A percentile compares a stretch with the other conserved stretches of the same genome.
phyloP scores from a whole-genome alignment of 352 stramenopile species.

The Globisporangium canariense region DNA sequence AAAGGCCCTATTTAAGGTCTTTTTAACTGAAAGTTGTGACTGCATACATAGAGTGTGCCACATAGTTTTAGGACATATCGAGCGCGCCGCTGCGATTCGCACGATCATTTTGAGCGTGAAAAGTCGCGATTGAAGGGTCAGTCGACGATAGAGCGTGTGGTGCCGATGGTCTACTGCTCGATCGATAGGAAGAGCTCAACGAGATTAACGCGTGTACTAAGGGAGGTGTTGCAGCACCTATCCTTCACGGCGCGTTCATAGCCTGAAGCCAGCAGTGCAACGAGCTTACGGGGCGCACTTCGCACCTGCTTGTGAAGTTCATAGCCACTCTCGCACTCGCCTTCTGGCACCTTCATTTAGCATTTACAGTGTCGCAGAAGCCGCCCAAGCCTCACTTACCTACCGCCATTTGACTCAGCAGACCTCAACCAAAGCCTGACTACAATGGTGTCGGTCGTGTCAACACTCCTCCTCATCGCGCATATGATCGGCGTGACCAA shows the following conservation, averaged over 20 bases:
- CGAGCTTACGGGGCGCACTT: background rate
- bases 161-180: background rate
- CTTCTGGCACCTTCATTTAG: background rate
- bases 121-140: background rate
- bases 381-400: background rate
- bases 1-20: too few relatives aligned
- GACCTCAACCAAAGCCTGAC: background rate
- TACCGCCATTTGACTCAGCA: background rate
- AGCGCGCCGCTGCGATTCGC: background rate
- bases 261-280: background rate
- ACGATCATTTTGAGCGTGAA: background rate
- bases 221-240: background rate
- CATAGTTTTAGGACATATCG: background rate
- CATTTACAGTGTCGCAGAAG: background rate
- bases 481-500: conserved; percentile 18
- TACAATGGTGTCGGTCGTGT: conserved; percentile 3
- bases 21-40: too few relatives aligned
- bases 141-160: background rate
- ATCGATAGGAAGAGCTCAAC: background rate
- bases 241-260: background rate
- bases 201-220: background rate
- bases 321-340: background rate
- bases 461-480: conserved; percentile 22
- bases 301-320: background rate
- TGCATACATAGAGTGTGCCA: background rate